These are phyloP conservation scores for Cutaneotrichosporon daszewskae DNA, from an alignment of 1,284 basidiomycete species.

Conservation along the genomic window DNA sequence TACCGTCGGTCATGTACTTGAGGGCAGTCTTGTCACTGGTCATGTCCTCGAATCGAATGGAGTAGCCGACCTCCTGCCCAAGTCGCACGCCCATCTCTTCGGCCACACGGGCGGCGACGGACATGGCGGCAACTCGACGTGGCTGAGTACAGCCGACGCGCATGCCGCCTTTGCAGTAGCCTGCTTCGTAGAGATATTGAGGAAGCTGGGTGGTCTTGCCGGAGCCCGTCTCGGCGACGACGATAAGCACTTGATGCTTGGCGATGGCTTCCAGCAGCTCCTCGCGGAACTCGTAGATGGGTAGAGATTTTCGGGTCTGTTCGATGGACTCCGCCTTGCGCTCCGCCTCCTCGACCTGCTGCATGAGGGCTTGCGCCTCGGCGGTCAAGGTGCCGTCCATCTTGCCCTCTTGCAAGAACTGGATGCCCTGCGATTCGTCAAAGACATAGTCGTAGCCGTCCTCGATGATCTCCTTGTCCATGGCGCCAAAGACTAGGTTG, in stretches of 20 bases:
- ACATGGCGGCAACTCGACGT: constrained; percentile 98
- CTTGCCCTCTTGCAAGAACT: constrained; percentile 83
- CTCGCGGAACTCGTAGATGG: constrained; percentile 80
- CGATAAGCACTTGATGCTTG: constrained; percentile 85
- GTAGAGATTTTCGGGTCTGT: constrained; percentile 82
- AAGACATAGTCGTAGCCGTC: constrained; percentile 92
- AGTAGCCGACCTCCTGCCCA: constrained; percentile 96
- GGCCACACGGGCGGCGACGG: constrained; percentile 95
- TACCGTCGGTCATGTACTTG: constrained; percentile 98
- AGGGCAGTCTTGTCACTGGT: constrained; percentile 96
- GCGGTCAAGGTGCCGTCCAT: constrained; percentile 72
- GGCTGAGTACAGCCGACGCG: constrained; percentile 98
- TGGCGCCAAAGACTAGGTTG: constrained; percentile 77
- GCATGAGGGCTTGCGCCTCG: constrained; percentile 78
- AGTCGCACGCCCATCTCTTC: constrained; percentile 97
- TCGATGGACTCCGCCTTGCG: constrained; percentile 80
- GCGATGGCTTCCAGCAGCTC: constrained; percentile 81
- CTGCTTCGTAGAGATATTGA: constrained; percentile 96
- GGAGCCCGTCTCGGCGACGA: constrained; percentile 89
- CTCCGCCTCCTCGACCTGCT: constrained; percentile 88
- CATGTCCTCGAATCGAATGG: constrained; percentile 98
- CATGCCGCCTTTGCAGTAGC: constrained; percentile 78
- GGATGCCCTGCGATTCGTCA: constrained; percentile 93
- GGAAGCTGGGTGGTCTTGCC: constrained; percentile 98
- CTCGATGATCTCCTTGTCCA: constrained; percentile 74